Evolutionary conservation across 73 alveolate genomes (phyloP).

Genomic region (Vitrella brassicaformis): DNA sequence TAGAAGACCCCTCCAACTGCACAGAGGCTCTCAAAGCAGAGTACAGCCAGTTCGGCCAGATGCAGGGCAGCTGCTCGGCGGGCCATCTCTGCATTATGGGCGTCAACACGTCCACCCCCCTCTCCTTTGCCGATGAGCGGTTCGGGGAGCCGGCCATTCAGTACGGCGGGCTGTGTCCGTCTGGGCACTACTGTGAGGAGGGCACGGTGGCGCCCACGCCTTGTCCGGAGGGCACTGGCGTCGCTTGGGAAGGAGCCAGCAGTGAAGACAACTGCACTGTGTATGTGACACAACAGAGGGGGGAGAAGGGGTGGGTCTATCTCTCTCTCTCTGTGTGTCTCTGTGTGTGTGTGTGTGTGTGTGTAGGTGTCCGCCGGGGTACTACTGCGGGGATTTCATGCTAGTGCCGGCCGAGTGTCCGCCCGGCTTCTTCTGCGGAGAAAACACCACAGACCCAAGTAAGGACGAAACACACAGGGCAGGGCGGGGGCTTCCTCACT

Average conservation of each 20-base stretch:
- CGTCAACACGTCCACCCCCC: slow-evolving; percentile 44
- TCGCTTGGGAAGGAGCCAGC: neutral
- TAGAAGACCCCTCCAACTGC: slow-evolving; percentile 46
- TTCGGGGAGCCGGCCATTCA: slow-evolving; percentile 15
- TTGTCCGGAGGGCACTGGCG: slow-evolving; percentile 39
- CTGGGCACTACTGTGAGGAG: slow-evolving; percentile 42
- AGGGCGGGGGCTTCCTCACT: too few relatives aligned
- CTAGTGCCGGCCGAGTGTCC: slow-evolving; percentile 19
- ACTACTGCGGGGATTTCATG: slow-evolving; percentile 44
- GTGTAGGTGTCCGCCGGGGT: slow-evolving; percentile 23
- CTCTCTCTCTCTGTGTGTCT: neutral
- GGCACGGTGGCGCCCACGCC: slow-evolving; percentile 18
- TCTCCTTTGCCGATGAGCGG: neutral
- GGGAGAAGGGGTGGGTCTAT: too few relatives aligned
- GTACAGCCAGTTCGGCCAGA: slow-evolving; percentile 21
- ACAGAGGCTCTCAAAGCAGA: slow-evolving; percentile 49
- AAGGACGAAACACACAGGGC: too few relatives aligned
- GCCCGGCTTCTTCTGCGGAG: slow-evolving; percentile 11
- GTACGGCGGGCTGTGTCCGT: slow-evolving; percentile 37
- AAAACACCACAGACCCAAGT: slow-evolving; percentile 7
- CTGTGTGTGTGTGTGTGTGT: neutral
- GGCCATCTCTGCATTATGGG: slow-evolving; percentile 52
- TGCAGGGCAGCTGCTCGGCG: slow-evolving; percentile 41
- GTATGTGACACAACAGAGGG: too few relatives aligned
- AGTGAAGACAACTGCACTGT: neutral